These are phyloP conservation scores for Cafeteria roenbergensis DNA, from an alignment of 108 stramenopile genomes.

Conservation along the genomic window DNA sequence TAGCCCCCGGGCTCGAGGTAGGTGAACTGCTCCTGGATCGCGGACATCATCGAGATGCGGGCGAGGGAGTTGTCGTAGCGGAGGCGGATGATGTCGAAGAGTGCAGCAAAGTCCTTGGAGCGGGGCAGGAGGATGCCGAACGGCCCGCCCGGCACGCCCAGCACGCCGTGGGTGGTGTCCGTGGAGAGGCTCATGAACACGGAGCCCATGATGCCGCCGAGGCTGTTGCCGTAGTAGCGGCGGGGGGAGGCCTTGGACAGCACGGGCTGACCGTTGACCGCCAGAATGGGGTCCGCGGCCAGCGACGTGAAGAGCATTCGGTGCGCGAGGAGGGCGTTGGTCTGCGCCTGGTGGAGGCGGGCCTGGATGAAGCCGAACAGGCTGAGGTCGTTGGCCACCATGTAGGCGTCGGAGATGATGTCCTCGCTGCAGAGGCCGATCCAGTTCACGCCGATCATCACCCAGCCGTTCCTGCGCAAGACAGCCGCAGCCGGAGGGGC, in stretches of 20 bases:
- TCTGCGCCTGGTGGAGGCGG: conserved; percentile 4
- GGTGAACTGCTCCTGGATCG: background rate
- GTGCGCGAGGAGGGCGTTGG: background rate
- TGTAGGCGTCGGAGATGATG: background rate
- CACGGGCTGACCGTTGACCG: background rate
- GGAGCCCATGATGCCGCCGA: conserved; percentile 1
- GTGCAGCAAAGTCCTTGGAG: conserved; percentile 5
- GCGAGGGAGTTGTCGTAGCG: background rate
- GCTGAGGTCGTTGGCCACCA: background rate
- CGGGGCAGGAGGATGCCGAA: conserved; percentile 4
- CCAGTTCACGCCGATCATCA: background rate
- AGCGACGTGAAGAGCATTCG: background rate
- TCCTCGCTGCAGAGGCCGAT: background rate
- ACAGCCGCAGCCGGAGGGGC: no score
- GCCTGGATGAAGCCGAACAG: background rate
- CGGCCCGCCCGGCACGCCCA: conserved; percentile 3
- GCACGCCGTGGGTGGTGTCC: background rate
- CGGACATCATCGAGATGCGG: background rate
- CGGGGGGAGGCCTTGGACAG: background rate
- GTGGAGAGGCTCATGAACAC: conserved; percentile 2
- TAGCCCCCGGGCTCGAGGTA: conserved; percentile 1
- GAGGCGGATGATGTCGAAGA: background rate
- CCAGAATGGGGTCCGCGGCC: background rate
- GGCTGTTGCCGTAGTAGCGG: conserved; percentile 1
- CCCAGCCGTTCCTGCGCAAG: background rate